Percentiles rank a stretch among this genome's conserved stretches.
phyloP scores from a whole-genome alignment of 352 stramenopile species.

The Globisporangium radiosum region DNA sequence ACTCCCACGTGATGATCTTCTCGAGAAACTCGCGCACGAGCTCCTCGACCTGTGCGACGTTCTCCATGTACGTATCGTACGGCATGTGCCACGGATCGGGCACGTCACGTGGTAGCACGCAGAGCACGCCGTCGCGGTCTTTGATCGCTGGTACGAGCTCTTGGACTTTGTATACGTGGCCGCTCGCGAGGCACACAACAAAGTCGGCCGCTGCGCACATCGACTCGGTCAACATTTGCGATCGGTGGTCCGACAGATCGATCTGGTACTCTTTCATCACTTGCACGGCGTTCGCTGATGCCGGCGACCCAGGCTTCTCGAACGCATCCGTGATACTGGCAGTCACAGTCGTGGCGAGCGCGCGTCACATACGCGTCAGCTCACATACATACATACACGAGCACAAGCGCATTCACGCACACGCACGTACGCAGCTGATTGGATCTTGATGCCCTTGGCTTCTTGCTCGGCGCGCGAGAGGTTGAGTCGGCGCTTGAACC shows the following conservation, averaged over 20 bases:
- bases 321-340: constrained; percentile 67
- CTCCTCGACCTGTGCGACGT: constrained; percentile 66
- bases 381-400: background rate
- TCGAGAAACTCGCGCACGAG: constrained; percentile 73
- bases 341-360: too few species aligned
- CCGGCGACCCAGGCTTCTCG: constrained; percentile 51
- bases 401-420: background rate
- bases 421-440: constrained; percentile 54
- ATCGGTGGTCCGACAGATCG: constrained; percentile 59
- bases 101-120: constrained; percentile 52
- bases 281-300: constrained; percentile 51
- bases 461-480: constrained; percentile 68
- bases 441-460: constrained; percentile 56
- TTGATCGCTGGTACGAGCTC: constrained; percentile 61
- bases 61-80: constrained; percentile 81
- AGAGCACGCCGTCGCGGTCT: constrained; percentile 48
- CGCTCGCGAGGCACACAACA: constrained; percentile 67
- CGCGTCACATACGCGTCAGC: background rate
- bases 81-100: constrained; percentile 81
- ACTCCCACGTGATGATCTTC: constrained; percentile 38
- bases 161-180: constrained; percentile 48
- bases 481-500: constrained; percentile 59
- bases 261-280: constrained; percentile 76
- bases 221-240: constrained; percentile 53
- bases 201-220: constrained; percentile 67